Evolutionary conservation across 148 eudicot genomes (phyloP), one percentile per base, ranked within the genome.

Genomic region (Tetragonia tetragonoides): DNA sequence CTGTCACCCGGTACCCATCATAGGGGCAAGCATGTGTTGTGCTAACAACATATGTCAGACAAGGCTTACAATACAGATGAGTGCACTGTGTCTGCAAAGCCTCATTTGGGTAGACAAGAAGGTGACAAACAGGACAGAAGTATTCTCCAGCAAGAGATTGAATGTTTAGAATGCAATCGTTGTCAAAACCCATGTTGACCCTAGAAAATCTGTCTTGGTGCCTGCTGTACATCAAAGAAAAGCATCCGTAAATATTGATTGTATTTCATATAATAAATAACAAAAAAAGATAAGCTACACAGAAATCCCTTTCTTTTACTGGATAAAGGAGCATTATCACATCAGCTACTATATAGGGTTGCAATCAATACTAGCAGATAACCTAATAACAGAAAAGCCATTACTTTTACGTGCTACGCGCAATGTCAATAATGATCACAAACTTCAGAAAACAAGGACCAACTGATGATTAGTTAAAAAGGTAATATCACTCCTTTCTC

Each of bases 21-120:
- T 91, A 91, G 11, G 99, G 97, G 78, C 99, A 96, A 37, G 98
- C 93, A 82, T 75, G 83, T 41, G 89, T 93, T 61, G 89, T 86
- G 77, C 92, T 87, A 59, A 85, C 98, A 75, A 93, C 76, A 74
- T 96, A 92, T 37, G 87, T 63, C 81, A 93, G 81, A 81, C 99
- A 96, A n/a, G 92, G 92, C 83, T 91, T 93, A 87, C 99, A 96
- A 78, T 88, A 96, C 8, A 96, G 87, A 80, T 96, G 98, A 68
- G 95, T 89, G 82, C 99, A 96, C 74, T 83, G 95, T 54, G 99
- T 73, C 72, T 93, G 99, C 62, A 93, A 61, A 64, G 99, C 99
- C 87, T 96, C 99, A 40, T 81, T 85, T 7, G 99, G 98, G 77
- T 93, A 93, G 51, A 91, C 97, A 74, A 96, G 99, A 20, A 89